These are phyloP conservation scores for Pseudogymnoascus sp. DNA, from an alignment of 2,329 filamentous ascomycete genomes.

Conservation along the genomic window DNA sequence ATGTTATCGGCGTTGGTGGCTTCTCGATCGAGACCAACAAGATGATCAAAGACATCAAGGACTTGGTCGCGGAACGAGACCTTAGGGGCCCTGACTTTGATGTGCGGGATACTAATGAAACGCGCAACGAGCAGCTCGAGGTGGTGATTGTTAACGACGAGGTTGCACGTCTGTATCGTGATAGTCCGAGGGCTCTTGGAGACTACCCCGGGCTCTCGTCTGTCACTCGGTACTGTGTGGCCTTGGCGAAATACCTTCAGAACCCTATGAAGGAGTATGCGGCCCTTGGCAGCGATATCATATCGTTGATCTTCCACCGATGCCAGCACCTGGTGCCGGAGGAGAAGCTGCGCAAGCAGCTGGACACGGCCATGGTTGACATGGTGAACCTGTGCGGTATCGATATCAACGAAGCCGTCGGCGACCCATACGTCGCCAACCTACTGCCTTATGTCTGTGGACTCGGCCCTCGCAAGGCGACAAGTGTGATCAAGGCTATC, in stretches of 20 bases:
- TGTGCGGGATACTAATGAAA: constrained; percentile 68
- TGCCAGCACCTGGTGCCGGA: constrained; percentile 83
- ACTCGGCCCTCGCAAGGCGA: constrained; percentile 85
- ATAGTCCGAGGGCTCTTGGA: constrained; percentile 67
- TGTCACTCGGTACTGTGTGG: constrained; percentile 82
- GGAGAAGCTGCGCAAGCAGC: constrained; percentile 76
- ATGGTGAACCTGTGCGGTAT: constrained; percentile 97
- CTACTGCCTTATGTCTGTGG: constrained; percentile 87
- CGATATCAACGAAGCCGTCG: constrained; percentile 86
- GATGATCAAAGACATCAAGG: constrained; percentile 73
- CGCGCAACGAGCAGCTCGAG: constrained; percentile 72
- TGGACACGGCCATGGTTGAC: constrained; percentile 96
- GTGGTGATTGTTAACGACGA: constrained; percentile 93
- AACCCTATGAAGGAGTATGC: constrained; percentile 96
- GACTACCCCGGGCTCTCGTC: constrained; percentile 78
- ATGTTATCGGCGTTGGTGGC: constrained; percentile 84
- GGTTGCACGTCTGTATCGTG: constrained; percentile 92
- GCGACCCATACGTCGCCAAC: constrained; percentile 74
- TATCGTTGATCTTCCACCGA: constrained; percentile 80
- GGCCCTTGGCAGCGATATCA: constrained; percentile 78
- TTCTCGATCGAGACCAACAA: constrained; percentile 82
- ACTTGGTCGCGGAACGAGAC: constrained; percentile 69
- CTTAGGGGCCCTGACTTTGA: constrained; percentile 77
- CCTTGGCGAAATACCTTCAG: constrained; percentile 83
- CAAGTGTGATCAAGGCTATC: constrained; percentile 78